Evolutionary conservation across 768 basidiomycete genomes (phyloP).

Genomic region (Pholiota conissans): DNA sequence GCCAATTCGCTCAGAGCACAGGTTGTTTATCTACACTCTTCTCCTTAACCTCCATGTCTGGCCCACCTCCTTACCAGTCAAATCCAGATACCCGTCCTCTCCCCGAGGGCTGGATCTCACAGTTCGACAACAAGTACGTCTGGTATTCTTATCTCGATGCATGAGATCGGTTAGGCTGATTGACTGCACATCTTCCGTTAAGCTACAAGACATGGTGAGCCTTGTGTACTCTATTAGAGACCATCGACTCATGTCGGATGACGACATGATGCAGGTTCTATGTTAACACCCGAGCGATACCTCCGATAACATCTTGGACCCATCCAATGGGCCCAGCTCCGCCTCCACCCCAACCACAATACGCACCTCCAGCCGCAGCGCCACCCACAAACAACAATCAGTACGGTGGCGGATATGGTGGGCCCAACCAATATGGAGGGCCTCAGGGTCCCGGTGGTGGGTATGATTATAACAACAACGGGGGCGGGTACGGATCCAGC

Average conservation of each 20-base stretch:
- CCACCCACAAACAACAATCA: conserved; percentile 42
- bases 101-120: conserved; percentile 67
- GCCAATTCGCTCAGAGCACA: conserved; percentile 1
- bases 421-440: conserved; percentile 10
- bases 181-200: conserved; percentile 11
- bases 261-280: conserved; percentile 59
- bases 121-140: conserved; percentile 68
- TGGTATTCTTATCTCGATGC: conserved; percentile 17
- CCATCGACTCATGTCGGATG: background rate
- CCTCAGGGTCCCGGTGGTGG: conserved; percentile 8
- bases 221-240: background rate
- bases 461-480: conserved; percentile 24
- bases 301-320: conserved; percentile 67
- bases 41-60: conserved; percentile 33
- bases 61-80: conserved; percentile 39
- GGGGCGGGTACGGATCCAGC: conserved; percentile 23
- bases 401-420: conserved; percentile 23
- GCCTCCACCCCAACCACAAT: conserved; percentile 38
- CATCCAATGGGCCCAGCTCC: conserved; percentile 64
- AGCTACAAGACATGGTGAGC: conserved; percentile 65
- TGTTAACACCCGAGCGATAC: conserved; percentile 62
- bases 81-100: conserved; percentile 64
- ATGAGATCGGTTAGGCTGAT: conserved; percentile 16
- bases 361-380: conserved; percentile 41
- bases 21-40: background rate